phyloP scores from a whole-genome alignment of 2,329 filamentous ascomycete genomes.

The Talaromyces sp. region DNA sequence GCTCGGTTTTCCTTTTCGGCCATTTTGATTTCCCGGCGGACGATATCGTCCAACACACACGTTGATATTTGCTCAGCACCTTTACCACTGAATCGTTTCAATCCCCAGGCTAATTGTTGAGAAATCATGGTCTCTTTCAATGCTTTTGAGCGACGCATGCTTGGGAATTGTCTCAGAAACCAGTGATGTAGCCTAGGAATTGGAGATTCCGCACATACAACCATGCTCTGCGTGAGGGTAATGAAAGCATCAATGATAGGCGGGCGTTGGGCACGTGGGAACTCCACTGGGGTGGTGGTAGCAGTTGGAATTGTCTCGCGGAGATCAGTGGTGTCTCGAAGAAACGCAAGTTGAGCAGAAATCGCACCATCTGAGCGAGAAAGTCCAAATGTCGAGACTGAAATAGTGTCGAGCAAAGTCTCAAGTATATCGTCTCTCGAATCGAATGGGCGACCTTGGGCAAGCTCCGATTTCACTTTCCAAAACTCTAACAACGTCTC shows the following conservation, averaged over 20 bases:
- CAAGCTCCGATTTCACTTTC: background rate
- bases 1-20: constrained; percentile 2
- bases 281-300: background rate
- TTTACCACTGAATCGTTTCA: background rate
- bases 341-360: background rate
- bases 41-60: constrained; percentile 28
- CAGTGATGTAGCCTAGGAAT: background rate
- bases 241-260: background rate
- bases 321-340: background rate
- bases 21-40: constrained; percentile 20
- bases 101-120: background rate
- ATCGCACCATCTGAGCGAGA: background rate
- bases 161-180: background rate
- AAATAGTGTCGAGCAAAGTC: background rate
- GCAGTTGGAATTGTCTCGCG: background rate
- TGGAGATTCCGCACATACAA: background rate
- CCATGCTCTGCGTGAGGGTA: constrained; percentile 5
- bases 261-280: background rate
- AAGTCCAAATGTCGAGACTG: background rate
- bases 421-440: background rate
- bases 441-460: background rate
- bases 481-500: background rate
- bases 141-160: background rate
- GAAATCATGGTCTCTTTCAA: background rate
- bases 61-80: background rate